Base-by-base conservation (phyloP, 441 rosid species). In the Pelargonium australe region DNA sequence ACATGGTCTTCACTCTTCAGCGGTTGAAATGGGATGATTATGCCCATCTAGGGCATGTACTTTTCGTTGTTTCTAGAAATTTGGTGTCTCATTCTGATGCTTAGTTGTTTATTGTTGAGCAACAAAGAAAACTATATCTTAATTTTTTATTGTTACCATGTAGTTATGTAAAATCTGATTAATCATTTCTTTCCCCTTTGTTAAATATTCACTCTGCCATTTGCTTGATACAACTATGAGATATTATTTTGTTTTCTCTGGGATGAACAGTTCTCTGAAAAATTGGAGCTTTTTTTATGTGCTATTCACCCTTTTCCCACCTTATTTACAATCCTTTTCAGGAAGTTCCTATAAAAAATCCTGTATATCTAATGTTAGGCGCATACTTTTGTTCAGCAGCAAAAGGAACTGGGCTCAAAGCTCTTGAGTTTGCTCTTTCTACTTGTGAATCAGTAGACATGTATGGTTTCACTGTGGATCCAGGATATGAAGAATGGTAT, bases 391-490 rank as follows among this genome's bases (percentile, higher is more conserved):
- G 99, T 63, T 89, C 99, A 40, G 97, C 98, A 63, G 97, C 98
- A 57, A 95, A 95, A 80, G 98, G 98, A 73, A 95, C 97, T 70
- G 98, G 96, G 74, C 92, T 95, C 67, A 90, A 90, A 87, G 98
- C 99, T 75, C 95, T 92, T 62, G 99, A 92, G 74, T 95, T 92
- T 84, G 92, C 96, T 68, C 93, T 95, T 17, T 95, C 95, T n/a
- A 71, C 89, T 0, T 95, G 97, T 73, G 96, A 92, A 80, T 85
- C 88, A 12, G 97, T 92, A 20, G 96, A 92, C 79, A 92, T 95
- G 92, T 92, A 90, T 81, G 98, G 98, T 77, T 95, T 92, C 80
- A 95, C 97, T 3, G 98, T 90, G 58, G 98, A 92, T 70, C 98
- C 98, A 5, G 98, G 97, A 47, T 92, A 95, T 75, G 88, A 92